Evolutionary conservation across 202 grass and related monocot species (phyloP).

Genomic region (Musa balbisiana): DNA sequence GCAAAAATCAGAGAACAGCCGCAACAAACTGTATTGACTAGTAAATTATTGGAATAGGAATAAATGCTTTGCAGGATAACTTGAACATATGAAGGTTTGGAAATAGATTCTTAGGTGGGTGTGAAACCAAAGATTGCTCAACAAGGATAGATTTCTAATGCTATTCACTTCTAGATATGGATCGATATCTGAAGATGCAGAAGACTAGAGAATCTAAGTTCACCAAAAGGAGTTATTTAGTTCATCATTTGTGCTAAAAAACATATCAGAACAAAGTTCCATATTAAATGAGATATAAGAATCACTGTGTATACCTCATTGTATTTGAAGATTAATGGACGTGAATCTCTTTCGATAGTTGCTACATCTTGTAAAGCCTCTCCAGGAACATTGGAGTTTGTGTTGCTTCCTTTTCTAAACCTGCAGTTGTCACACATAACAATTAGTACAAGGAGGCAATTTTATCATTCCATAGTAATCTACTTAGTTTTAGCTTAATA

Average conservation of each 20-base stretch:
- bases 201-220: not conserved
- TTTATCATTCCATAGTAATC: not conserved
- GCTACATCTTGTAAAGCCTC: slow-evolving; percentile 30
- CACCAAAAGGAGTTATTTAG: not conserved
- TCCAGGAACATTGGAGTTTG: slow-evolving; percentile 27
- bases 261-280: not conserved
- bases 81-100: not conserved
- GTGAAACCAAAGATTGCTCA: not conserved
- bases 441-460: slow-evolving; percentile 4
- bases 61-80: not conserved
- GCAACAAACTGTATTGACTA: not conserved
- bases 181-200: not conserved
- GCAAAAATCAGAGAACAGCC: not conserved
- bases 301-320: slow-evolving; percentile 53
- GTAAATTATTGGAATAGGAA: not conserved
- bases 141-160: not conserved
- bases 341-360: slow-evolving; percentile 62
- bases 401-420: slow-evolving; percentile 61
- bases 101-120: no score
- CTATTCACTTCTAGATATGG: not conserved
- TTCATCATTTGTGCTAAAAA: no score
- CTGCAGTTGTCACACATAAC: slow-evolving; percentile 21
- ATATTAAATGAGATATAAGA: not conserved
- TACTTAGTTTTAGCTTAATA: not conserved
- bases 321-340: slow-evolving; percentile 89